Percentiles rank a stretch among this genome's conserved stretches.
phyloP scores from a whole-genome alignment of 2,329 filamentous ascomycete genomes.

The Dactylonectria macrodidyma region DNA sequence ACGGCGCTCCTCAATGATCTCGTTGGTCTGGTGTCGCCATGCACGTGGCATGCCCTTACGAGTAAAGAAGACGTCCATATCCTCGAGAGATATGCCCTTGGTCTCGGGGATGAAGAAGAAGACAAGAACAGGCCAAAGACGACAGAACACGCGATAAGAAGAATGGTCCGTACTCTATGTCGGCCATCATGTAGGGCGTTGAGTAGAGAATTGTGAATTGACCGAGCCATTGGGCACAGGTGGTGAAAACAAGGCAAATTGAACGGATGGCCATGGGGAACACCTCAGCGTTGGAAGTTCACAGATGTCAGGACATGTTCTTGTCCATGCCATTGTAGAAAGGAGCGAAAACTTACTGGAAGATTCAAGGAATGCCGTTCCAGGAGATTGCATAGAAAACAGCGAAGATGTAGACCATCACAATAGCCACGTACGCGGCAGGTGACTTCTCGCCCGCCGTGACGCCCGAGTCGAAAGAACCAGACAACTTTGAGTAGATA shows the following conservation, averaged over 20 bases:
- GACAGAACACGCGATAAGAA: constrained; percentile 32
- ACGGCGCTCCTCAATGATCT: constrained; percentile 19
- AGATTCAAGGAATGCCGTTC: constrained; percentile 34
- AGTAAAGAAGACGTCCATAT: constrained; percentile 45
- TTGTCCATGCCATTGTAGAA: no score
- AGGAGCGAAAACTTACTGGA: constrained; percentile 33
- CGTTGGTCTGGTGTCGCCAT: constrained; percentile 26
- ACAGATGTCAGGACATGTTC: no score
- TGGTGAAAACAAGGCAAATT: constrained; percentile 44
- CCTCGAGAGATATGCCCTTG: constrained; percentile 35
- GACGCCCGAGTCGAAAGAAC: constrained; percentile 18
- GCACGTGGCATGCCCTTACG: constrained; percentile 16
- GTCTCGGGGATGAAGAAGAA: no score
- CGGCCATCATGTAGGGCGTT: constrained; percentile 48
- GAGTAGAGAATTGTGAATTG: constrained; percentile 49
- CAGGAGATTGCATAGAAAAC: constrained; percentile 22
- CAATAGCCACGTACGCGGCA: constrained; percentile 31
- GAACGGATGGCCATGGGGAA: constrained; percentile 49
- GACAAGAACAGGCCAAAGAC: constrained; percentile 20
- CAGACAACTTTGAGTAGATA: constrained; percentile 17
- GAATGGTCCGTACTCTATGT: constrained; percentile 34
- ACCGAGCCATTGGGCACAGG: constrained; percentile 48
- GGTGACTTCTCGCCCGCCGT: background rate
- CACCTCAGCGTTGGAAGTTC: constrained; percentile 37
- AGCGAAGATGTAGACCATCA: constrained; percentile 29